These are phyloP conservation scores for Trichocladium uniseriatum DNA, from an alignment of 495 filamentous ascomycete species.

Conservation along the genomic window DNA sequence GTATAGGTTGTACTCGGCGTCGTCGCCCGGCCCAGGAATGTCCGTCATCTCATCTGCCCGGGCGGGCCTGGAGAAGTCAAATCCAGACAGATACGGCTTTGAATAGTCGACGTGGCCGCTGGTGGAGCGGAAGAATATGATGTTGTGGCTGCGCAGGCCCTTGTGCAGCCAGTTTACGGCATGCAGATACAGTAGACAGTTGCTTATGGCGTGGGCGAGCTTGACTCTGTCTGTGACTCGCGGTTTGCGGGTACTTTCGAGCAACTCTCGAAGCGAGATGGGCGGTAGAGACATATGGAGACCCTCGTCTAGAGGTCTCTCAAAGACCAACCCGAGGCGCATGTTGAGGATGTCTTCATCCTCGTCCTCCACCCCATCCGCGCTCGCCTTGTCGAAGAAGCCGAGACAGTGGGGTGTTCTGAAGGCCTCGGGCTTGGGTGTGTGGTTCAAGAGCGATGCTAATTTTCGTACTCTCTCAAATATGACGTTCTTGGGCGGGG, in stretches of 20 bases:
- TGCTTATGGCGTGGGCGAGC: conserved; percentile 32
- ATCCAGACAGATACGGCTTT: conserved; percentile 42
- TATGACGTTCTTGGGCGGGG: conserved; percentile 28
- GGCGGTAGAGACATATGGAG: conserved; percentile 26
- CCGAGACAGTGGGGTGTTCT: conserved; percentile 37
- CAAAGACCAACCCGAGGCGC: conserved; percentile 31
- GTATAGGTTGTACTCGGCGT: conserved; percentile 39
- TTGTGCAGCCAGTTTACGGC: conserved; percentile 55
- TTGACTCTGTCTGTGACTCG: conserved; percentile 28
- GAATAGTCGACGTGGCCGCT: conserved; percentile 22
- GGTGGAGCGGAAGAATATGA: conserved; percentile 41
- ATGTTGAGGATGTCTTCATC: conserved; percentile 29
- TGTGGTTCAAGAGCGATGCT: conserved; percentile 33
- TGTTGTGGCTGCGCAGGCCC: conserved; percentile 46
- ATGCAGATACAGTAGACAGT: conserved; percentile 40
- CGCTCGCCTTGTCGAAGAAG: conserved; percentile 33
- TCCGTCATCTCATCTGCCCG: conserved; percentile 42
- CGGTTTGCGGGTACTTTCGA: conserved; percentile 20
- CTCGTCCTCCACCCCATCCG: conserved; percentile 13
- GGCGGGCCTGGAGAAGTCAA: conserved; percentile 48
- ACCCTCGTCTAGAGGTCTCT: conserved; percentile 23
- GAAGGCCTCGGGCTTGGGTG: conserved; percentile 34
- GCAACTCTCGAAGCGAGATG: conserved; percentile 27
- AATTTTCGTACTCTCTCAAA: conserved; percentile 31
- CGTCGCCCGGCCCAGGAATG: conserved; percentile 33